A percentile compares a stretch with the other conserved stretches of the same genome.
Conservation (phyloP, 2,329 filamentous ascomycete genomes). For the Paraconiothyrium sp. region DNA sequence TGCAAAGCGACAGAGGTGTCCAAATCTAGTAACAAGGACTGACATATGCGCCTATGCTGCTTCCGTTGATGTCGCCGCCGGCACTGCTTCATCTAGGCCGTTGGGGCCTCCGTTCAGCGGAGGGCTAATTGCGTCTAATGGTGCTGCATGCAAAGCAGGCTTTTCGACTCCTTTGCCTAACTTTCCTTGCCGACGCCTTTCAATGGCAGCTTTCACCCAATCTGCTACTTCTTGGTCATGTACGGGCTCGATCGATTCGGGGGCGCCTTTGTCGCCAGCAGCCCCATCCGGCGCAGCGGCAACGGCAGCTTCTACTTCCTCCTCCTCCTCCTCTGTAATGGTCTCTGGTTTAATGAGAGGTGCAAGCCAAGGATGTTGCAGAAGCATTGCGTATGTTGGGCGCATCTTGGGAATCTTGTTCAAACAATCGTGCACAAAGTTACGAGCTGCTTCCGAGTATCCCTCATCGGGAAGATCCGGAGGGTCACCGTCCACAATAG, state of each 20-base stretch:
- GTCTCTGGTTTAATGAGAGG: conserved; percentile 78
- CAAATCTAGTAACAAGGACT: not conserved
- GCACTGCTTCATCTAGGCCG: conserved; percentile 31
- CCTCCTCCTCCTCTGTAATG: conserved; percentile 75
- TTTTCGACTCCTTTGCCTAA: conserved; percentile 63
- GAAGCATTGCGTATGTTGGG: conserved; percentile 91
- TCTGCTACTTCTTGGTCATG: conserved; percentile 84
- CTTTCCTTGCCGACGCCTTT: conserved; percentile 69
- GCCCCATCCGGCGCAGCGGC: conserved; percentile 54
- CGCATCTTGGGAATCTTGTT: conserved; percentile 92
- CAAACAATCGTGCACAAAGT: conserved; percentile 89
- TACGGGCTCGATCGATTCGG: conserved; percentile 48
- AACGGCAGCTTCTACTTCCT: conserved; percentile 58
- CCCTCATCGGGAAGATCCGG: conserved; percentile 81
- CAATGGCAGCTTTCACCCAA: conserved; percentile 81
- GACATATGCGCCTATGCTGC: not conserved
- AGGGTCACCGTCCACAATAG: conserved; percentile 97
- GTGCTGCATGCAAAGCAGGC: conserved; percentile 88
- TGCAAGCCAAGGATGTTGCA: conserved; percentile 89
- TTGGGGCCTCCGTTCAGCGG: conserved; percentile 36
- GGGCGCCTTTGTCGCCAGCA: conserved; percentile 41
- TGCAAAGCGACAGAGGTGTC: not conserved
- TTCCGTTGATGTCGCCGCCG: conserved; percentile 30
- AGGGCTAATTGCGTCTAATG: conserved; percentile 74
- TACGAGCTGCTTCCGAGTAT: conserved; percentile 81